phyloP scores from a whole-genome alignment of 371 early-diverging fungal species.

The Gilbertella persicaria region DNA sequence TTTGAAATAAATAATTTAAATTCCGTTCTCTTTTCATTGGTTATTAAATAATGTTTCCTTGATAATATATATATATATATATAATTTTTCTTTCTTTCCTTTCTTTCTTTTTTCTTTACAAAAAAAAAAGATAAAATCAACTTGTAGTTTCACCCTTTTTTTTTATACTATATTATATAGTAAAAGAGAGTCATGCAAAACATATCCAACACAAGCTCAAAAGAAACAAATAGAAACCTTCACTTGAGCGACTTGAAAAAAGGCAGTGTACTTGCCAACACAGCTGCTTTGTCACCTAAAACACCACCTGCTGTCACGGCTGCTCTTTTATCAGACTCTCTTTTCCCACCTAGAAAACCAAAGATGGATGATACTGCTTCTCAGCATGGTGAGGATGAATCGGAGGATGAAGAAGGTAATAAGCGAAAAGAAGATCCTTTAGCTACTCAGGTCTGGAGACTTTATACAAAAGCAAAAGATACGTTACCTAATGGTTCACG shows the following conservation, averaged over 20 bases:
- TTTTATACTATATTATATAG: neutral
- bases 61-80: too few species aligned
- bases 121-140: neutral
- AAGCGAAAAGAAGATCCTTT: conserved; percentile 49
- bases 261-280: neutral
- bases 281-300: conserved; percentile 20
- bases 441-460: conserved; percentile 62
- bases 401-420: conserved; percentile 31
- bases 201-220: conserved; percentile 7
- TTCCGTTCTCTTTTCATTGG: too few species aligned
- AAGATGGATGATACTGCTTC: conserved; percentile 8
- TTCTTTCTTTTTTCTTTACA: neutral
- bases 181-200: conserved; percentile 12
- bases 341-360: conserved; percentile 33
- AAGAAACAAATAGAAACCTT: conserved; percentile 5
- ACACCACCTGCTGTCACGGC: conserved; percentile 35
- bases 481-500: conserved; percentile 59
- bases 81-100: too few species aligned
- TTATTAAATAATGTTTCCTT: too few species aligned
- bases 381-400: conserved; percentile 34
- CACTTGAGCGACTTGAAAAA: conserved; percentile 12
- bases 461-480: conserved; percentile 68
- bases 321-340: conserved; percentile 28
- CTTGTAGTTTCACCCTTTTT: too few species aligned
- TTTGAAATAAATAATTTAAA: conserved; percentile 4